Conservation (phyloP, 306 rosid genomes). For the Canavalia gladiata region DNA sequence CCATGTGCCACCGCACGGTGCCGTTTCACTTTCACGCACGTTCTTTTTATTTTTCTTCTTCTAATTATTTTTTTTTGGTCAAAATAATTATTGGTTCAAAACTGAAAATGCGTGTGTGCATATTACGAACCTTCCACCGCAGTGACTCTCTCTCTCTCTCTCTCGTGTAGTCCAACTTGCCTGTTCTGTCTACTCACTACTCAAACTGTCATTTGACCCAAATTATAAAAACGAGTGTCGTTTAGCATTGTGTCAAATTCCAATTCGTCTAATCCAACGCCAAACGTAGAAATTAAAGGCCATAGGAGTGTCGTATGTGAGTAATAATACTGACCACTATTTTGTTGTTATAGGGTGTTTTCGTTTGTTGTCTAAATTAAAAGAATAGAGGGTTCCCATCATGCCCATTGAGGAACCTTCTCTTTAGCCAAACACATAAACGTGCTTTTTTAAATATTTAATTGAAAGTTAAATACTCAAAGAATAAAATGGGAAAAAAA, state of each 20-base stretch:
- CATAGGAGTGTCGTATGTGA: not conserved
- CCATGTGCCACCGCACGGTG: conserved; percentile 13
- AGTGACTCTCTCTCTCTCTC: not conserved
- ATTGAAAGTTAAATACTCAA: conserved; percentile 27
- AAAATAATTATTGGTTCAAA: not conserved
- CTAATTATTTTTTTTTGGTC: too few relatives aligned
- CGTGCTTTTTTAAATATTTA: conserved; percentile 9
- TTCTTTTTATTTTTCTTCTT: conserved; percentile 14
- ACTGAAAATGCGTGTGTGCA: too few relatives aligned
- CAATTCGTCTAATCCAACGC: not conserved
- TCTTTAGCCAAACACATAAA: conserved; percentile 13
- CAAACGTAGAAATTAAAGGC: not conserved
- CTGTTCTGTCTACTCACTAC: too few relatives aligned
- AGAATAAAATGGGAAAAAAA: not conserved
- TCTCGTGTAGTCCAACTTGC: too few relatives aligned
- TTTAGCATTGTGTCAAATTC: not conserved
- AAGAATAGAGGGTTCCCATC: not conserved
- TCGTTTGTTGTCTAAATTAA: not conserved
- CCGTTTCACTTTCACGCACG: conserved; percentile 26
- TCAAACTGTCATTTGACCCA: too few relatives aligned
- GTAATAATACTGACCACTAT: too few relatives aligned
- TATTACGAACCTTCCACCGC: not conserved
- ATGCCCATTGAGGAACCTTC: not conserved
- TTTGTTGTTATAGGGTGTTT: too few relatives aligned
- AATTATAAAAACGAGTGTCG: not conserved